Percentiles rank a stretch among this genome's conserved stretches.
Conservation (phyloP, 257 asterid genomes). For the Solanum microdontum region DNA sequence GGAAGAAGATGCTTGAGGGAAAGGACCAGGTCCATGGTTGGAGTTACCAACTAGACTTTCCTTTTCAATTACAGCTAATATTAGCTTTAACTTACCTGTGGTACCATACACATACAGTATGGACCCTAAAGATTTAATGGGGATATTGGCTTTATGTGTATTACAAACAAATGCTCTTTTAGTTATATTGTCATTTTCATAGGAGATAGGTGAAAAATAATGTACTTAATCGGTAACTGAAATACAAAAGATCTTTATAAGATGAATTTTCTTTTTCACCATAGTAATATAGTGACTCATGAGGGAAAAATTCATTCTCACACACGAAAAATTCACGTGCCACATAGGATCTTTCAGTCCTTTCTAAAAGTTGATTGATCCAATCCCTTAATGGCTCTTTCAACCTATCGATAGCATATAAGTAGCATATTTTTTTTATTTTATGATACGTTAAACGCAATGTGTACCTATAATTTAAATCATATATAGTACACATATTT, state of each 20-base stretch:
- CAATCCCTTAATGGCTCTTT: background rate
- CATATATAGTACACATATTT: background rate
- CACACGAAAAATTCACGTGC: background rate
- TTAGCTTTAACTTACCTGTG: background rate
- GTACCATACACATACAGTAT: background rate
- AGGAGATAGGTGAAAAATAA: background rate
- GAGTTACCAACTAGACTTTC: background rate
- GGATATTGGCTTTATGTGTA: background rate
- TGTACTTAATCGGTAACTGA: background rate
- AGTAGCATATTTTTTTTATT: no score
- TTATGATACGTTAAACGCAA: no score
- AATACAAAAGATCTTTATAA: background rate
- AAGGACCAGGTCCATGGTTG: background rate
- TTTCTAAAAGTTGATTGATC: background rate
- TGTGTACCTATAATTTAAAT: background rate
- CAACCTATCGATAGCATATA: background rate
- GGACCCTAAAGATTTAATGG: background rate
- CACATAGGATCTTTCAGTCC: background rate
- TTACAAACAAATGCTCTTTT: background rate
- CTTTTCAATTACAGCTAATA: background rate
- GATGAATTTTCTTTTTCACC: background rate
- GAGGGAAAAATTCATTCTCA: background rate
- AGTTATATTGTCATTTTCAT: background rate
- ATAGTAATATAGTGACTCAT: background rate
- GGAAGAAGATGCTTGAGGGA: background rate